A percentile compares a stretch with the other conserved stretches of the same genome.
Evolutionary conservation across 2,329 filamentous ascomycete genomes (phyloP).

Genomic region (Xylaria sp.): DNA sequence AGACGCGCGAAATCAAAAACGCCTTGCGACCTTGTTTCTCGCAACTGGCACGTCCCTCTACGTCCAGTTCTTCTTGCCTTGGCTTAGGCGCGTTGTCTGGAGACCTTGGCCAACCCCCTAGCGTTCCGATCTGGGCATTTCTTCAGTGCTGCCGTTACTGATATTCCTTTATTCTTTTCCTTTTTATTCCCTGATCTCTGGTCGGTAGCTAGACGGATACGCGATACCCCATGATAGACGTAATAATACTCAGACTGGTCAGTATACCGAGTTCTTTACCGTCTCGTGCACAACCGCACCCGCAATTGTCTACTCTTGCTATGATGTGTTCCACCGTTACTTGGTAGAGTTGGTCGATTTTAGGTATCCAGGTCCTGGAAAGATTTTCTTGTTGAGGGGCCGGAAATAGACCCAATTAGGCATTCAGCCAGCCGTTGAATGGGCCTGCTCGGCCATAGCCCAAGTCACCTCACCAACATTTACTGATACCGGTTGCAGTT

Average conservation of each 20-base stretch:
- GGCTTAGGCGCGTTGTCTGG: conserved; percentile 40
- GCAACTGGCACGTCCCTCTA: conserved; percentile 36
- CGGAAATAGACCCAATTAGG: conserved; percentile 8
- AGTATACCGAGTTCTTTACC: conserved; percentile 41
- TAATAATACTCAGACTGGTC: conserved; percentile 47
- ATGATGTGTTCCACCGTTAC: conserved; percentile 6
- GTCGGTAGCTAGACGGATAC: conserved; percentile 48
- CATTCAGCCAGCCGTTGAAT: neutral
- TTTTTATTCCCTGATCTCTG: conserved; percentile 41
- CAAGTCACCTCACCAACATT: neutral
- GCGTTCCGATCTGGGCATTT: conserved; percentile 39
- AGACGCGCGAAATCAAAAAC: conserved; percentile 36
- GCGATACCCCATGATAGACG: conserved; percentile 52
- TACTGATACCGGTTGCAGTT: conserved; percentile 25
- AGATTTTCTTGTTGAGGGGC: conserved; percentile 5
- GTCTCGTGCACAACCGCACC: neutral
- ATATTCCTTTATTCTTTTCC: conserved; percentile 39
- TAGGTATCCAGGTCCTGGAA: conserved; percentile 7
- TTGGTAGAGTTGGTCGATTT: conserved; percentile 14
- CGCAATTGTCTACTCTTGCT: conserved; percentile 6
- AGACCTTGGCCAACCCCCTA: conserved; percentile 39
- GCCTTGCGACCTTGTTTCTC: conserved; percentile 36
- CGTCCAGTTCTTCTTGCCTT: conserved; percentile 34
- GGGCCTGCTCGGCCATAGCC: neutral
- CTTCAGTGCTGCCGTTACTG: conserved; percentile 41